Conservation (phyloP, 2,329 filamentous ascomycete species). For the Calonectria pseudoturangicola region DNA sequence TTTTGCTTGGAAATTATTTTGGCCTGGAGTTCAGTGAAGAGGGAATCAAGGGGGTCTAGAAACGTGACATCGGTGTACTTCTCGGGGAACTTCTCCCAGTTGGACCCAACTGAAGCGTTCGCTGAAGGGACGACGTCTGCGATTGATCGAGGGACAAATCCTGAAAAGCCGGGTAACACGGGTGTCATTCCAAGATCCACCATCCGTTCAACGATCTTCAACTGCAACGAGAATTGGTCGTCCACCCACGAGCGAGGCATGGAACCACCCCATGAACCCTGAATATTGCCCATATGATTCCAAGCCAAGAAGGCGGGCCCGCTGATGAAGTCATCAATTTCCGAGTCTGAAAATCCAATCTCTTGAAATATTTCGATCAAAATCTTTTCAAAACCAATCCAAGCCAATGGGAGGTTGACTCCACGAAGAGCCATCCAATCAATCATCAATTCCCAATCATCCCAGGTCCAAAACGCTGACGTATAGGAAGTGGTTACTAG, state of each 20-base stretch:
- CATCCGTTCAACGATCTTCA: slow-evolving; percentile 13
- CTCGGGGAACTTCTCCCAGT: slow-evolving; percentile 4
- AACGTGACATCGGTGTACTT: slow-evolving; percentile 13
- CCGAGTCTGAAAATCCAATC: slow-evolving; percentile 7
- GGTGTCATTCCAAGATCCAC: slow-evolving; percentile 4
- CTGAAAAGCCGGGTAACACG: not conserved
- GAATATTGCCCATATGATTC: slow-evolving; percentile 19
- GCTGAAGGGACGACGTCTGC: not conserved
- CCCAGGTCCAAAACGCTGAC: slow-evolving; percentile 7
- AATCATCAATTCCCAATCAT: slow-evolving; percentile 12
- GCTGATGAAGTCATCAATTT: slow-evolving; percentile 14
- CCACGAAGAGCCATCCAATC: slow-evolving; percentile 20
- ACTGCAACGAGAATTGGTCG: not conserved
- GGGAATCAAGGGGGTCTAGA: not conserved
- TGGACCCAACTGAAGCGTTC: slow-evolving; percentile 4
- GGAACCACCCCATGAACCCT: not conserved
- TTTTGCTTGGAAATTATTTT: slow-evolving; percentile 6
- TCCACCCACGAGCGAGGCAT: slow-evolving; percentile 12
- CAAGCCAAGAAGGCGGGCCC: not conserved
- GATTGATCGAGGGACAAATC: slow-evolving; percentile 4
- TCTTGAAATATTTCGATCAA: slow-evolving; percentile 6
- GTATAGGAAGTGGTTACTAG: slow-evolving; percentile 8
- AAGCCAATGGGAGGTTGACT: slow-evolving; percentile 3
- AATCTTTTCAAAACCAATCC: slow-evolving; percentile 19
- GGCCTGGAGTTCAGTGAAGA: slow-evolving; percentile 1